These are phyloP conservation scores for Talaromyces albobiverticillius DNA, from an alignment of 2,329 filamentous ascomycete genomes.

Conservation along the genomic window DNA sequence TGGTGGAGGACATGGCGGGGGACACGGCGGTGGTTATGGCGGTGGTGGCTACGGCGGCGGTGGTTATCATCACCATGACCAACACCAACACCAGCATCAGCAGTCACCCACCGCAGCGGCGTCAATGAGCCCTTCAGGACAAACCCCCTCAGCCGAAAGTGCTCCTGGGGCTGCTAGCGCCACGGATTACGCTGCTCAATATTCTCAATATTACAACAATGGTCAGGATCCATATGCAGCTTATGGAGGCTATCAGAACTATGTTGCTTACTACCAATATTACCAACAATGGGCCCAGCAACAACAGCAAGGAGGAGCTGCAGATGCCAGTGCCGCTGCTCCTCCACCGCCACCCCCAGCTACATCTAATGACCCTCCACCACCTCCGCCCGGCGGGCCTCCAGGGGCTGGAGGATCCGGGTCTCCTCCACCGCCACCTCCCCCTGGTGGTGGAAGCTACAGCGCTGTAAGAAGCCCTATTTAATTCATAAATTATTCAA, in stretches of 20 bases:
- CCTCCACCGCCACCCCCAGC: slow-evolving; percentile 29
- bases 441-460: slow-evolving; percentile 55
- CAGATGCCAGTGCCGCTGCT: slow-evolving; percentile 40
- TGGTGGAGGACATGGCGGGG: slow-evolving; percentile 31
- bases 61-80: slow-evolving; percentile 32
- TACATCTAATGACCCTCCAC: slow-evolving; percentile 42
- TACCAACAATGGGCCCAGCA: slow-evolving; percentile 64
- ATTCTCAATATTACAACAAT: slow-evolving; percentile 75
- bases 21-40: slow-evolving; percentile 4
- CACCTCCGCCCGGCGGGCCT: too few species aligned
- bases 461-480: slow-evolving; percentile 56
- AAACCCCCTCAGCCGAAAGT: slow-evolving; percentile 37
- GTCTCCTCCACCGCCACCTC: slow-evolving; percentile 59
- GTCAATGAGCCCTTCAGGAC: slow-evolving; percentile 45
- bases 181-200: slow-evolving; percentile 74
- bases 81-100: slow-evolving; percentile 35
- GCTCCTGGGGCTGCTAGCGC: slow-evolving; percentile 30
- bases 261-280: slow-evolving; percentile 60
- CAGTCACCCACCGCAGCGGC: slow-evolving; percentile 39
- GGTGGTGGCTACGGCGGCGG: slow-evolving; percentile 18
- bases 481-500: not conserved
- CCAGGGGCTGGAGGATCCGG: slow-evolving; percentile 57
- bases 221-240: slow-evolving; percentile 78
- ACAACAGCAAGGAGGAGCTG: slow-evolving; percentile 44
- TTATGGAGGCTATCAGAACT: slow-evolving; percentile 84